phyloP scores from a whole-genome alignment of 306 rosid genomes.

The Sophora flavescens region DNA sequence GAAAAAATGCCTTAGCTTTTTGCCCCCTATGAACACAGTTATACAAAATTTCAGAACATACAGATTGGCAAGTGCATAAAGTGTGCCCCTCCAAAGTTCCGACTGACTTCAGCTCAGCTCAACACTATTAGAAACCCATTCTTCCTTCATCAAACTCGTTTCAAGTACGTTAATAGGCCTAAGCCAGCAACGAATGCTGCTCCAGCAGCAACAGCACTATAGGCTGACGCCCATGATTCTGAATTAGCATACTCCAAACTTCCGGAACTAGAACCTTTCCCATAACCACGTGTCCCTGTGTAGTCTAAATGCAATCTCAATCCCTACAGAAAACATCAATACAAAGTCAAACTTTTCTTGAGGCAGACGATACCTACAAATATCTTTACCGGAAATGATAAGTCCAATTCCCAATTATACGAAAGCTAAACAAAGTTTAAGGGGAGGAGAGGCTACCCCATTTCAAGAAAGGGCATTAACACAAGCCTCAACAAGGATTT shows the following conservation, averaged over 20 bases:
- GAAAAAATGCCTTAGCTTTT: conserved; percentile 15
- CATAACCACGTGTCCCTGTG: conserved; percentile 51
- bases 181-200: conserved; percentile 94
- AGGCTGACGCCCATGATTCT: conserved; percentile 96
- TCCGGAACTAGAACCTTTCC: conserved; percentile 56
- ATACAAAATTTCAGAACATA: conserved; percentile 45
- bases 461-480: not conserved
- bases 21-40: conserved; percentile 33
- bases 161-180: conserved; percentile 80
- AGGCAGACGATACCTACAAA: not conserved
- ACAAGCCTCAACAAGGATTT: not conserved
- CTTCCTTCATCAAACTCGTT: conserved; percentile 50
- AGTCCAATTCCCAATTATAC: not conserved
- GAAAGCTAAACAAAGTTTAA: not conserved
- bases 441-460: not conserved
- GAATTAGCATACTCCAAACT: conserved; percentile 61
- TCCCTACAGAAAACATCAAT: conserved; percentile 64
- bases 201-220: conserved; percentile 87
- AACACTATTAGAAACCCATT: conserved; percentile 11
- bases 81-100: conserved; percentile 31
- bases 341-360: conserved; percentile 40
- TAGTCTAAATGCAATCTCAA: conserved; percentile 91
- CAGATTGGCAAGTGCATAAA: conserved; percentile 32
- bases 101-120: conserved; percentile 44
- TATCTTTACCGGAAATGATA: not conserved